Conservation (phyloP, 2,329 filamentous ascomycete genomes). For the Penicillium sp. region DNA sequence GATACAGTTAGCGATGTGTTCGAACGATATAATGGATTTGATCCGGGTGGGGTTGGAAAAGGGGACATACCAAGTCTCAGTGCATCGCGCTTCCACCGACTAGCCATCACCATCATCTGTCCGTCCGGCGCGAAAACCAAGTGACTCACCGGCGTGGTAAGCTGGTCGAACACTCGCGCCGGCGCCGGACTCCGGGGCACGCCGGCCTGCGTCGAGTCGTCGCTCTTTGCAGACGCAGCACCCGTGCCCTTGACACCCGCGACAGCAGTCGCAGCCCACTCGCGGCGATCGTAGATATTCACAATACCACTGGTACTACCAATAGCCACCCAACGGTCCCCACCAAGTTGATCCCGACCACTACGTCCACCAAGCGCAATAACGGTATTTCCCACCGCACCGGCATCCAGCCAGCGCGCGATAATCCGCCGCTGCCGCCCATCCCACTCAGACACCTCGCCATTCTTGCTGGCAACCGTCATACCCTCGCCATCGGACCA, state of each 20-base stretch:
- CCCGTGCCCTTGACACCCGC: constrained; percentile 27
- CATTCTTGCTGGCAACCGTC: constrained; percentile 79
- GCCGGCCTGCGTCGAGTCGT: constrained; percentile 36
- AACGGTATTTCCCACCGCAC: constrained; percentile 81
- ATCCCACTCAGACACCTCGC: constrained; percentile 88
- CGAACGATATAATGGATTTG: no score
- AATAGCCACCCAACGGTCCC: constrained; percentile 85
- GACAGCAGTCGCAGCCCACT: constrained; percentile 54
- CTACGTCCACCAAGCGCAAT: constrained; percentile 68
- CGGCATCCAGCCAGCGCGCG: constrained; percentile 86
- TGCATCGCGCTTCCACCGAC: constrained; percentile 84
- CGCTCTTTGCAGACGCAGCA: constrained; percentile 18
- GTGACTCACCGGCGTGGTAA: constrained; percentile 81
- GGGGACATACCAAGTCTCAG: constrained; percentile 62
- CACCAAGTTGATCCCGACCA: constrained; percentile 56
- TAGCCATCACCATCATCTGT: constrained; percentile 84
- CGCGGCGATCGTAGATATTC: constrained; percentile 85
- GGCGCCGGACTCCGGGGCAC: constrained; percentile 72
- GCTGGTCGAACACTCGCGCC: constrained; percentile 73
- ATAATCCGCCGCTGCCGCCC: constrained; percentile 69
- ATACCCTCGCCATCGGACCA: constrained; percentile 83
- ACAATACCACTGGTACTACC: constrained; percentile 86
- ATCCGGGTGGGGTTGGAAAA: no score
- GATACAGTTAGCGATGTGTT: constrained; percentile 12
- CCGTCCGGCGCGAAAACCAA: constrained; percentile 84